These are phyloP conservation scores for Lasiodiplodia gonubiensis DNA, from an alignment of 2,329 filamentous ascomycete genomes.

Conservation along the genomic window DNA sequence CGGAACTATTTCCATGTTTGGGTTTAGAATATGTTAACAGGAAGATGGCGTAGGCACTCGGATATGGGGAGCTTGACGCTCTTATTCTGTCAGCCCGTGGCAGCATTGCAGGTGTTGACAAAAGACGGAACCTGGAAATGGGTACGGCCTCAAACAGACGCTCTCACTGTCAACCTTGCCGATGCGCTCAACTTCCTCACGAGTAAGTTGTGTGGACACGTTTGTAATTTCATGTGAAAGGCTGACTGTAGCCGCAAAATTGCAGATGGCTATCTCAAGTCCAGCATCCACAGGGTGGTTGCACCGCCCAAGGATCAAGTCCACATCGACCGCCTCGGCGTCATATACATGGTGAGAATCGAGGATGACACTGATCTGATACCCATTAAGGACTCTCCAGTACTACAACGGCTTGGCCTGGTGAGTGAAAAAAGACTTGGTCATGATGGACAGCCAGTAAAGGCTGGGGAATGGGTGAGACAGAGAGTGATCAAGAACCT, in stretches of 20 bases:
- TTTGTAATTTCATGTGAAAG: background rate
- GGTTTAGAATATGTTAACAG: background rate
- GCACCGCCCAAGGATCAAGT: constrained; percentile 45
- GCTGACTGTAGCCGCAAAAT: background rate
- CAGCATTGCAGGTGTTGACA: constrained; percentile 46
- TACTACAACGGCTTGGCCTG: constrained; percentile 41
- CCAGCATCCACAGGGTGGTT: constrained; percentile 42
- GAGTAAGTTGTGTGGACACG: background rate
- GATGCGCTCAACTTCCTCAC: background rate
- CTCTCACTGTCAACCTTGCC: constrained; percentile 38
- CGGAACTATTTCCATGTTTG: background rate
- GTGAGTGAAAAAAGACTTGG: background rate
- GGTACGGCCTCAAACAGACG: constrained; percentile 36
- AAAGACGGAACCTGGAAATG: constrained; percentile 36
- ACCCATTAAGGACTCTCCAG: constrained; percentile 42
- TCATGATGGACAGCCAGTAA: background rate
- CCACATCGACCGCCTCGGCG: constrained; percentile 45
- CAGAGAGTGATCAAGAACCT: constrained; percentile 4
- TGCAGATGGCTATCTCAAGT: constrained; percentile 37
- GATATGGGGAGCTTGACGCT: constrained; percentile 51
- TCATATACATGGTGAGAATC: constrained; percentile 51
- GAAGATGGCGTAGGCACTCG: constrained; percentile 43
- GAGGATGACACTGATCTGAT: constrained; percentile 46
- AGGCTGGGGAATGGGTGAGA: background rate
- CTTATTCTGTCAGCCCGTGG: constrained; percentile 50